These are phyloP conservation scores for Crithidia sp. DNA, from an alignment of 208 protist genomes.

Conservation along the genomic window DNA sequence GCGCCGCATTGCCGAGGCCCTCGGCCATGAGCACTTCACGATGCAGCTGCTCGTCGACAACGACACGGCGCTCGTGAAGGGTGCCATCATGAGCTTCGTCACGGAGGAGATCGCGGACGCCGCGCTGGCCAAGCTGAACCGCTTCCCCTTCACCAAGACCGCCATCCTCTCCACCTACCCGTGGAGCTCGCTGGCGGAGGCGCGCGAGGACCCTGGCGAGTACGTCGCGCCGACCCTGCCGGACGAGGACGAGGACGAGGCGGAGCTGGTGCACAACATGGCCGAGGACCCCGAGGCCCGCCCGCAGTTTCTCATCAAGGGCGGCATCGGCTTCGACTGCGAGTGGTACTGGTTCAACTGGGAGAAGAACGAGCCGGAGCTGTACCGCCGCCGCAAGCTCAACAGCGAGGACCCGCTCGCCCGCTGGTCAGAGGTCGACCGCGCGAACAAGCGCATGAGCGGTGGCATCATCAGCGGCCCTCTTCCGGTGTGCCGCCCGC, in stretches of 20 bases:
- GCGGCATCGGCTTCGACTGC: slow-evolving; percentile 65
- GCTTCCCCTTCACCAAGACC: slow-evolving; percentile 76
- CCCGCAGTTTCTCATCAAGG: slow-evolving; percentile 89
- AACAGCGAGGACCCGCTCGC: slow-evolving; percentile 69
- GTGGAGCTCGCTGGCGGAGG: slow-evolving; percentile 73
- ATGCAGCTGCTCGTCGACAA: slow-evolving; percentile 72
- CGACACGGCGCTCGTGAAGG: slow-evolving; percentile 66
- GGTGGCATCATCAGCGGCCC: slow-evolving; percentile 71
- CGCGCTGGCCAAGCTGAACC: slow-evolving; percentile 85
- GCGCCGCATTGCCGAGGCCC: slow-evolving; percentile 65
- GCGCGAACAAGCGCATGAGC: slow-evolving; percentile 58
- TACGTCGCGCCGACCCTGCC: slow-evolving; percentile 72
- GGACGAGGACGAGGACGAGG: slow-evolving; percentile 56
- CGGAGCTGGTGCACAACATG: slow-evolving; percentile 87
- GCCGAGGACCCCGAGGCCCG: slow-evolving; percentile 76
- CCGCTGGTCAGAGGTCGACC: slow-evolving; percentile 87
- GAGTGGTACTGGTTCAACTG: slow-evolving; percentile 91
- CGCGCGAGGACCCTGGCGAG: slow-evolving; percentile 50
- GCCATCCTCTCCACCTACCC: slow-evolving; percentile 81
- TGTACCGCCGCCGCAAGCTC: slow-evolving; percentile 76
- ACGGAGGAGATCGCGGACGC: slow-evolving; percentile 76
- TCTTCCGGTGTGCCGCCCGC: slow-evolving; percentile 60
- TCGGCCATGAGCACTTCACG: slow-evolving; percentile 77
- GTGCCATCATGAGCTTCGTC: slow-evolving; percentile 79
- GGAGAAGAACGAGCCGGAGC: slow-evolving; percentile 70